These are phyloP conservation scores for Osmanthus fragrans DNA, from an alignment of 257 asterid species.

Conservation along the genomic window DNA sequence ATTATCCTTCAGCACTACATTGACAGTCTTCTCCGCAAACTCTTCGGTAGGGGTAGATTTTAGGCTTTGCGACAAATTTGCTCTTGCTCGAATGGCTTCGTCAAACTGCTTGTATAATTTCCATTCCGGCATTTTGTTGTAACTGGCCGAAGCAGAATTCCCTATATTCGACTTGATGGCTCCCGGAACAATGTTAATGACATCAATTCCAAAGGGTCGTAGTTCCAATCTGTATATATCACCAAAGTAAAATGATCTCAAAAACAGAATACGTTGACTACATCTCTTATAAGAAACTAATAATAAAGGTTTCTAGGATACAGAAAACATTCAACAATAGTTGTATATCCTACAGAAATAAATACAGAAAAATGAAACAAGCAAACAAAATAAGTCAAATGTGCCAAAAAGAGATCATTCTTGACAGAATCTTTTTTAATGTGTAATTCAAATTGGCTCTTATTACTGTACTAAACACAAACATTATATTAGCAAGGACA, in stretches of 20 bases:
- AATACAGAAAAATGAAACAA: not conserved
- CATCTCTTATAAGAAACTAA: not conserved
- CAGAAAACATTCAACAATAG: not conserved
- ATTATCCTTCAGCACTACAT: constrained; percentile 61
- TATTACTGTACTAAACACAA: not conserved
- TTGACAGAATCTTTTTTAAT: not conserved
- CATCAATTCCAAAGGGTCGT: constrained; percentile 60
- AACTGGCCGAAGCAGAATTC: constrained; percentile 50
- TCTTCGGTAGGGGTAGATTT: constrained; percentile 76
- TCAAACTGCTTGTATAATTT: constrained; percentile 71
- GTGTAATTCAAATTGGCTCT: not conserved
- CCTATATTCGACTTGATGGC: constrained; percentile 79
- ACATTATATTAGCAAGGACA: not conserved
- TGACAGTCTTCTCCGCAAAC: constrained; percentile 78
- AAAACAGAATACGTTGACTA: not conserved
- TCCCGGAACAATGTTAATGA: constrained; percentile 77
- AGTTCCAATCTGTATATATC: constrained; percentile 40
- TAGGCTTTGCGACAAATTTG: constrained; percentile 53
- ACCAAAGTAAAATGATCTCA: not conserved
- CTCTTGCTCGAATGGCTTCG: constrained; percentile 68
- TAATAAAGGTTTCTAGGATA: not conserved
- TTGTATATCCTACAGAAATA: not conserved
- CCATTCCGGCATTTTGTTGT: constrained; percentile 85
- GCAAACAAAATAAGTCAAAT: not conserved
- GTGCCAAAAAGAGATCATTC: not conserved